phyloP scores from a whole-genome alignment of 2,329 filamentous ascomycete genomes.

The Calycina marina region DNA sequence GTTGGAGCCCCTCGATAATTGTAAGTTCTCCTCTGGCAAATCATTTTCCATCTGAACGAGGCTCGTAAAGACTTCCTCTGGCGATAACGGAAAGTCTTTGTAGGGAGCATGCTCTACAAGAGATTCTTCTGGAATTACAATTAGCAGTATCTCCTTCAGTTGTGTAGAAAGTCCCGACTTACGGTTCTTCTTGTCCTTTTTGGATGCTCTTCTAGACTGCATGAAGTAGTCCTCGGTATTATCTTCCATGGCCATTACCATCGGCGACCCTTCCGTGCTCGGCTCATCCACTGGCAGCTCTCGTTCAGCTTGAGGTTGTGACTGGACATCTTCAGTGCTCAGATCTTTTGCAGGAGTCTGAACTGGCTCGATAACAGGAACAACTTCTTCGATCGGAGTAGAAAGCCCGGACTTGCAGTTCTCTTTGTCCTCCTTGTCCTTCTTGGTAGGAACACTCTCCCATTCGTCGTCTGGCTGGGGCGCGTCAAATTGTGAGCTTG shows the following conservation, averaged over 20 bases:
- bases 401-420: slow-evolving; percentile 6
- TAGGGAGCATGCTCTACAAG: background rate
- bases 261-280: too few species aligned
- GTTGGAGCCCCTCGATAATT: too few species aligned
- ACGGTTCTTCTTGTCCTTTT: slow-evolving; percentile 12
- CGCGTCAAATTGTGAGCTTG: too few species aligned
- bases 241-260: too few species aligned
- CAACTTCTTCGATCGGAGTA: background rate
- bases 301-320: too few species aligned
- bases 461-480: too few species aligned
- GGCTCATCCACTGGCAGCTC: too few species aligned
- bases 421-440: slow-evolving; percentile 13
- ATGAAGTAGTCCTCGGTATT: too few species aligned
- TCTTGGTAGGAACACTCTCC: too few species aligned
- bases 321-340: background rate
- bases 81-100: background rate
- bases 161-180: slow-evolving; percentile 3
- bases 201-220: too few species aligned
- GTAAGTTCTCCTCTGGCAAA: background rate
- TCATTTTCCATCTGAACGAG: background rate
- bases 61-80: background rate
- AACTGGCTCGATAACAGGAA: background rate
- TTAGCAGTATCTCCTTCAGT: background rate
- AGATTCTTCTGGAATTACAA: background rate
- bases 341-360: background rate